These are phyloP conservation scores for Trichoderma endophyticum DNA, from an alignment of 2,329 filamentous ascomycete species.

Conservation along the genomic window DNA sequence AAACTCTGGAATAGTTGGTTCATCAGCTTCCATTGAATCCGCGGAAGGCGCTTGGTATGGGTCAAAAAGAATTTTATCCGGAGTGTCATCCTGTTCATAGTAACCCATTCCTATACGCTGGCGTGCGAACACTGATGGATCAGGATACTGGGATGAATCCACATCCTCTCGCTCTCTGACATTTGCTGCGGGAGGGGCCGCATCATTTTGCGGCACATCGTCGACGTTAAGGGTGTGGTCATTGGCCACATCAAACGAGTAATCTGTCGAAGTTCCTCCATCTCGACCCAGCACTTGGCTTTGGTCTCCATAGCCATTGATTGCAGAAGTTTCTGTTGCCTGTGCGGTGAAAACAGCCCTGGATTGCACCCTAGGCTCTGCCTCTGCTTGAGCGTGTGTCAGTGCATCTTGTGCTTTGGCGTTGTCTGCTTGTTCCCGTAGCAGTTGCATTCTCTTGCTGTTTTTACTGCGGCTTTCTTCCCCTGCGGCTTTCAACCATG, in stretches of 20 bases:
- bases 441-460: conserved; percentile 54
- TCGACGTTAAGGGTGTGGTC: conserved; percentile 20
- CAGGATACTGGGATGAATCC: conserved; percentile 43
- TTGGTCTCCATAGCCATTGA: conserved; percentile 31
- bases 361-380: conserved; percentile 24
- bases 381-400: conserved; percentile 30
- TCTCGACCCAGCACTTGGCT: conserved; percentile 32
- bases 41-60: conserved; percentile 53
- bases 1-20: conserved; percentile 51
- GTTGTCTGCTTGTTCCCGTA: conserved; percentile 55
- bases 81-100: conserved; percentile 56
- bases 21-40: conserved; percentile 41
- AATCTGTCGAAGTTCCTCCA: conserved; percentile 12
- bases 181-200: conserved; percentile 10
- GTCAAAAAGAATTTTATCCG: conserved; percentile 58
- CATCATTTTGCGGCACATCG: neutral
- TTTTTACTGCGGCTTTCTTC: conserved; percentile 57
- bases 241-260: conserved; percentile 1
- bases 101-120: conserved; percentile 58
- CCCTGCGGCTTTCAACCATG: conserved; percentile 66
- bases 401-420: conserved; percentile 52
- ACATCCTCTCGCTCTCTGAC: conserved; percentile 29
- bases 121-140: conserved; percentile 45
- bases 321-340: neutral
- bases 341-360: conserved; percentile 8